phyloP scores from a whole-genome alignment of 2,329 filamentous ascomycete species.

The Beauveria asiatica region DNA sequence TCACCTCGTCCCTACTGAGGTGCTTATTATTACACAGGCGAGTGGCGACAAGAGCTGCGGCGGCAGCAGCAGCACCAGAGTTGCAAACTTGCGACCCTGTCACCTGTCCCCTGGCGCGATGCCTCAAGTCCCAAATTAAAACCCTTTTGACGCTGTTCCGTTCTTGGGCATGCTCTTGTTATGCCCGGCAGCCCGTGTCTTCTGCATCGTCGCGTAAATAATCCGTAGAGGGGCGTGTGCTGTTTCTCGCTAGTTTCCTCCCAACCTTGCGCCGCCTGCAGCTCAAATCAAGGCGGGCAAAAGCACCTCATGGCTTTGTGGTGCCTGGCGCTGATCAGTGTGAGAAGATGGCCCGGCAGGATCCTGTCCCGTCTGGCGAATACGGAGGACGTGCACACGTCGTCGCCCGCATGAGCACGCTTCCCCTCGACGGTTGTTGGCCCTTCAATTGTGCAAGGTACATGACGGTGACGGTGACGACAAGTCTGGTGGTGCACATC shows the following conservation, averaged over 20 bases:
- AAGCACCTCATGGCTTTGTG: not conserved
- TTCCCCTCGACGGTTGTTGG: not conserved
- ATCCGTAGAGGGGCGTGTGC: not conserved
- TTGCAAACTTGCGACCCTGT: not conserved
- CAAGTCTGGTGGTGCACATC: not conserved
- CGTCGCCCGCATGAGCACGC: not conserved
- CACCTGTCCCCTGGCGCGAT: too few species aligned
- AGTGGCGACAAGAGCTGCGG: too few species aligned
- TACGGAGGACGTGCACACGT: not conserved
- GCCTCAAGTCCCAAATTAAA: not conserved
- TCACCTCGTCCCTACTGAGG: not conserved
- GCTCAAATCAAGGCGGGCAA: not conserved
- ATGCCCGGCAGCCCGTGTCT: not conserved
- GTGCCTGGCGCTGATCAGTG: not conserved
- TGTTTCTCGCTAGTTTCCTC: not conserved
- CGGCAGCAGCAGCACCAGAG: too few species aligned
- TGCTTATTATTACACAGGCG: too few species aligned
- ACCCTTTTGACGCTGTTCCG: not conserved
- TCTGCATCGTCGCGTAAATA: constrained; percentile 4
- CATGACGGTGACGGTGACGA: not conserved
- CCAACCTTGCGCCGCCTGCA: not conserved
- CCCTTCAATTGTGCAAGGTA: not conserved
- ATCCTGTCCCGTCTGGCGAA: not conserved
- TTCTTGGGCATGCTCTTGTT: not conserved
- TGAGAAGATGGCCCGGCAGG: not conserved